phyloP scores from a whole-genome alignment of 768 basidiomycete species.

The Mrakia frigida region DNA sequence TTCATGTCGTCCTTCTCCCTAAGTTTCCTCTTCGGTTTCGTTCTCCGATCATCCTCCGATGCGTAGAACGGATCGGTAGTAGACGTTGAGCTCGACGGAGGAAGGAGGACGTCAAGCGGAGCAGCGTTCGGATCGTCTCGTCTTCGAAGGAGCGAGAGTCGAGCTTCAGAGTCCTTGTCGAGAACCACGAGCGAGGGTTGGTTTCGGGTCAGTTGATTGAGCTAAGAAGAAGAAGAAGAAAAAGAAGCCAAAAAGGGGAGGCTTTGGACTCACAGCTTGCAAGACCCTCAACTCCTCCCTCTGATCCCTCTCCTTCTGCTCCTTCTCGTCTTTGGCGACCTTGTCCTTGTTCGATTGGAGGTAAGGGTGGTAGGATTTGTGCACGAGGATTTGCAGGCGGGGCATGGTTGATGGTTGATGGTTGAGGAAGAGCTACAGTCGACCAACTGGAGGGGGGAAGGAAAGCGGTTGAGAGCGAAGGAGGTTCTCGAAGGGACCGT shows the following conservation, averaged over 20 bases:
- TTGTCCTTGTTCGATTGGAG: constrained; percentile 45
- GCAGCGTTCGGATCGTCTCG: constrained; percentile 11
- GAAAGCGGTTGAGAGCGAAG: background rate
- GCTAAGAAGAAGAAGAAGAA: background rate
- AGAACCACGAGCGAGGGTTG: background rate
- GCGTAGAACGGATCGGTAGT: constrained; percentile 37
- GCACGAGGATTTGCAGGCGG: constrained; percentile 45
- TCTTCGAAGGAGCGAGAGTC: constrained; percentile 39
- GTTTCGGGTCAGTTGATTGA: background rate
- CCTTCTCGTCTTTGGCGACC: constrained; percentile 45
- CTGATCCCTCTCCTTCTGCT: constrained; percentile 40
- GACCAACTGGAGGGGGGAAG: no score
- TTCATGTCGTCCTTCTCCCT: constrained; percentile 39
- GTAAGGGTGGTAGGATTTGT: constrained; percentile 47
- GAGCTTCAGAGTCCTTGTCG: constrained; percentile 40
- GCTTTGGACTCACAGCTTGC: constrained; percentile 38
- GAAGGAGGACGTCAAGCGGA: background rate
- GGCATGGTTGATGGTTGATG: constrained; percentile 38
- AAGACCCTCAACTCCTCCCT: constrained; percentile 39
- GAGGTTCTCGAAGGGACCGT: background rate
- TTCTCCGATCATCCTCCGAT: constrained; percentile 23
- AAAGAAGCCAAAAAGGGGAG: background rate
- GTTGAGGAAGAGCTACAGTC: no score
- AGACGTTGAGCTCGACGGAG: background rate
- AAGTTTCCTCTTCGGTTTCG: constrained; percentile 36